Conservation (phyloP, 75 land plant genomes). For the Pseudotsuga menziesii region DNA sequence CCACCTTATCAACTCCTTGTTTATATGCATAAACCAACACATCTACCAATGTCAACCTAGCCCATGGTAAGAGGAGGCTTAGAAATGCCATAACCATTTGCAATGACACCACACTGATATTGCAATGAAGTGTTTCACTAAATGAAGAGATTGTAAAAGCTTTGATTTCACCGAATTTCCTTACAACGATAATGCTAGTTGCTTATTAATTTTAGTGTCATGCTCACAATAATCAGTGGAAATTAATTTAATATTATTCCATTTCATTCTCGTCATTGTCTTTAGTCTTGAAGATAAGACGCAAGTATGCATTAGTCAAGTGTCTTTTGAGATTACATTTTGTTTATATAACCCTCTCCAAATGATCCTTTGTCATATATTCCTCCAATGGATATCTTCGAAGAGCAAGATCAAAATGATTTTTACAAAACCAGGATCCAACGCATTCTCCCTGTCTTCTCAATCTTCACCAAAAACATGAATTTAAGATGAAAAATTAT, state of each 20-base stretch:
- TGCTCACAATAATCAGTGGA: no score
- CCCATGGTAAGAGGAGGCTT: no score
- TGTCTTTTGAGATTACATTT: slow-evolving; percentile 31
- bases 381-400: slow-evolving; percentile 63
- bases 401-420: slow-evolving; percentile 61
- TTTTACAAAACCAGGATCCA: slow-evolving; percentile 68
- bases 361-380: slow-evolving; percentile 59
- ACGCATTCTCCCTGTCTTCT: slow-evolving; percentile 55
- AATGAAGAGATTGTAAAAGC: slow-evolving; percentile 59
- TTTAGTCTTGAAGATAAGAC: slow-evolving; percentile 47
- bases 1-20: no score
- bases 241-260: no score
- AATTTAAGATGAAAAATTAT: slow-evolving; percentile 58
- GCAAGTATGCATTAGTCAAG: slow-evolving; percentile 37
- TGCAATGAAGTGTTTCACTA: slow-evolving; percentile 47
- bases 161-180: slow-evolving; percentile 48
- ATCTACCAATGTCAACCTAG: no score
- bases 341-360: slow-evolving; percentile 44
- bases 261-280: slow-evolving; percentile 37
- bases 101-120: no score
- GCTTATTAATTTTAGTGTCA: no score
- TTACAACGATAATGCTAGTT: no score
- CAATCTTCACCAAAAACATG: slow-evolving; percentile 65
- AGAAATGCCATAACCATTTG: no score
- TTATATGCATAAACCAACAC: no score